Evolutionary conservation across 768 basidiomycete species (phyloP), one percentile per base, ranked within the genome.

Genomic region (Lepiota subincarnata): DNA sequence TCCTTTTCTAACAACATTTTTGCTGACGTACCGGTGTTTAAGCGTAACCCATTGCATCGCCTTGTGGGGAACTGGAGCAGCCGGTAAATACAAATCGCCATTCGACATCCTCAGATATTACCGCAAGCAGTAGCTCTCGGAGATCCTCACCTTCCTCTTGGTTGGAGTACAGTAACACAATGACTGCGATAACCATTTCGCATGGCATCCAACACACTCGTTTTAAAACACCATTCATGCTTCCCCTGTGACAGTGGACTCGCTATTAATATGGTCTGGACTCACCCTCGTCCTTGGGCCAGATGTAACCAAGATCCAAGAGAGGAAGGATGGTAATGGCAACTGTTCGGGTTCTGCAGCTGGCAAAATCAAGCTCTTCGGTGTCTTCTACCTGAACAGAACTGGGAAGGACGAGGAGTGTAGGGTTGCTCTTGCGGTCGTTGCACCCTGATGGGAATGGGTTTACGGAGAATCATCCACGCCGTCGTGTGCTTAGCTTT

Each of bases 391-490:
- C 40, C 14, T 47, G 34, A 10, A 48, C 62, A 1, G 62, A 60
- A n/a, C 56, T 61, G 19, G 64, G 64, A 38, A 63, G 72, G 16
- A 68, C 73, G 53, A 58, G 61, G 51, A 75, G 75, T 38, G 70
- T 70, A 0, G 89, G 88, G 2, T 66, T 87, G 39, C 69, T 90
- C 50, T 80, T 80, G 22, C 81, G 81, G 65, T 68, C 91, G 39
- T 75, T 92, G 74, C 84, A 90, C 57, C 89, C 89, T 0, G 79
- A 86, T 61, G 83, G 84, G 16, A 62, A 71, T 11, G 35, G 19
- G 31, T 28, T 16, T 34, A 22, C 35, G 48, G 28, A 48, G 43
- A 22, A 26, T 38, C 85, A 84, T 64, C 80, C 84, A 1, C 84
- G 82, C 66, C 73, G 80, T 55, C 66, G 73, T 14, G 80, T 72